Evolutionary conservation across 2,329 filamentous ascomycete genomes (phyloP).

Genomic region (Xylariales sp.): DNA sequence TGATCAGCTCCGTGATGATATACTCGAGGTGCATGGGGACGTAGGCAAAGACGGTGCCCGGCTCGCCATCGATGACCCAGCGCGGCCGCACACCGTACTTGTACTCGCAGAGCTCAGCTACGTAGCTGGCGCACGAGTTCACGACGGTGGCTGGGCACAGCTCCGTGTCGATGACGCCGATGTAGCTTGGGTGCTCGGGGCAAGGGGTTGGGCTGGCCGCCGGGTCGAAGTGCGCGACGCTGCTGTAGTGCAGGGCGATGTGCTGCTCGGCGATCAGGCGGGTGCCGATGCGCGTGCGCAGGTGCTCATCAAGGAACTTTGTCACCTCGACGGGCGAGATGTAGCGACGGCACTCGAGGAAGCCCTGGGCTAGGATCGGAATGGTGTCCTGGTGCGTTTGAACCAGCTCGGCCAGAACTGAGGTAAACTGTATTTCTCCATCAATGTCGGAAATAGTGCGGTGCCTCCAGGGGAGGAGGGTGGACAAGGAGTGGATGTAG

Average conservation of each 20-base stretch:
- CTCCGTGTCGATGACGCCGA: conserved; percentile 92
- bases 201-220: conserved; percentile 44
- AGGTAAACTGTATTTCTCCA: conserved; percentile 87
- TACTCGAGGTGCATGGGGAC: conserved; percentile 97
- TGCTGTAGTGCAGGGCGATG: conserved; percentile 76
- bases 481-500: conserved; percentile 89
- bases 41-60: conserved; percentile 84
- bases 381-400: conserved; percentile 94
- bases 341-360: conserved; percentile 89
- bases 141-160: conserved; percentile 78
- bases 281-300: conserved; percentile 90
- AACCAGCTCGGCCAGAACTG: conserved; percentile 91
- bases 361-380: conserved; percentile 83
- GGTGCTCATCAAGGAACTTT: conserved; percentile 85
- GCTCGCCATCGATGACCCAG: conserved; percentile 78
- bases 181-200: conserved; percentile 62
- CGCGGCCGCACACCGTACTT: conserved; percentile 87
- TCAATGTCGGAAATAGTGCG: conserved; percentile 69
- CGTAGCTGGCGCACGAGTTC: conserved; percentile 80
- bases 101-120: conserved; percentile 93
- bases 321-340: conserved; percentile 82
- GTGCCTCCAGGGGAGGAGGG: conserved; percentile 76
- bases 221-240: conserved; percentile 64
- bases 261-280: conserved; percentile 94
- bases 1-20: conserved; percentile 92